Percentiles rank a stretch among this genome's conserved stretches.
phyloP scores from a whole-genome alignment of 1,284 basidiomycete genomes.

The Trametes polyzona region DNA sequence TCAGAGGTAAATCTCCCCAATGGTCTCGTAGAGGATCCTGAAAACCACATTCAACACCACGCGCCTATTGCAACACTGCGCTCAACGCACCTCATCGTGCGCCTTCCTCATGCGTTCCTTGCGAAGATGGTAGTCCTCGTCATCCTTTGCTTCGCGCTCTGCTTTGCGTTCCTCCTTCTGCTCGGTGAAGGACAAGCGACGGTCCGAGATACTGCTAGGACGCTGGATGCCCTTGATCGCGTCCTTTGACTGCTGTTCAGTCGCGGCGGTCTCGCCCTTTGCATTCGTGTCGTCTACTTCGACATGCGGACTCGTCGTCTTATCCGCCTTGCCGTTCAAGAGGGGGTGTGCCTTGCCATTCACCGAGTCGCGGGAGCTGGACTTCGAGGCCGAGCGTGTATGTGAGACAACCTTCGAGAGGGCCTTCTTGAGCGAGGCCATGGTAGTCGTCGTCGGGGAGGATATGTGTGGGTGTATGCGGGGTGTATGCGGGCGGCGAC shows the following conservation, averaged over 20 bases:
- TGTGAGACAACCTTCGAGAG: slow-evolving; percentile 26
- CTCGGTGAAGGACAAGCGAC: slow-evolving; percentile 31
- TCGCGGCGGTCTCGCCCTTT: slow-evolving; percentile 17
- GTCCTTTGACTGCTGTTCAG: slow-evolving; percentile 14
- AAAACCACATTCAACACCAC: background rate
- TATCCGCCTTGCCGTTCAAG: slow-evolving; percentile 19
- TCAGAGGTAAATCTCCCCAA: slow-evolving; percentile 67
- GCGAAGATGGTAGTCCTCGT: slow-evolving; percentile 24
- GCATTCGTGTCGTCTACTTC: slow-evolving; percentile 23
- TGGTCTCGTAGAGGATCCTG: slow-evolving; percentile 65
- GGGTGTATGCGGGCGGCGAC: background rate
- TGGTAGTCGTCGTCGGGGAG: slow-evolving; percentile 2
- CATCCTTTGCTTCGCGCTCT: slow-evolving; percentile 31
- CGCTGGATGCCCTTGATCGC: slow-evolving; percentile 1
- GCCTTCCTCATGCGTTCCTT: slow-evolving; percentile 53
- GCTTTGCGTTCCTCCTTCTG: slow-evolving; percentile 29
- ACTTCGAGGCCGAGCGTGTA: slow-evolving; percentile 19
- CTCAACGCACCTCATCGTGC: slow-evolving; percentile 45
- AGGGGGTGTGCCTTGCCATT: slow-evolving; percentile 15
- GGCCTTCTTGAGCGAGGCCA: slow-evolving; percentile 27
- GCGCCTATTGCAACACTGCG: no score
- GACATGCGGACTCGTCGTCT: slow-evolving; percentile 7
- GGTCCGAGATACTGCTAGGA: background rate
- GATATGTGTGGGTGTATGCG: slow-evolving; percentile 5
- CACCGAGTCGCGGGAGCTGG: slow-evolving; percentile 7